Evolutionary conservation across 2,329 filamentous ascomycete genomes (phyloP).

Genomic region (Zasmidium citrigriseum): DNA sequence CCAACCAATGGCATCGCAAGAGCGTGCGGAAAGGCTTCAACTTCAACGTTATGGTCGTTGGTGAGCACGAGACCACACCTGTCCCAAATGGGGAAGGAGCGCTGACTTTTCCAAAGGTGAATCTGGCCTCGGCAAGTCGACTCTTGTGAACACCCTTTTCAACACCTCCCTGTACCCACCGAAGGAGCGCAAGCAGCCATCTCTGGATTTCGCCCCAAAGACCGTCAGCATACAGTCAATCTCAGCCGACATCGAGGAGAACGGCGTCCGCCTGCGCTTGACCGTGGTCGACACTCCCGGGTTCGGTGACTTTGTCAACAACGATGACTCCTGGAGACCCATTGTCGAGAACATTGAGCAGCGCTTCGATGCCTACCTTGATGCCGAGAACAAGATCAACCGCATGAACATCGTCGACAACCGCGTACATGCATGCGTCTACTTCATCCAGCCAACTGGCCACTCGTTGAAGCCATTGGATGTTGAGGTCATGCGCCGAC

Average conservation of each 20-base stretch:
- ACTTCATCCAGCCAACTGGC: constrained; percentile 98
- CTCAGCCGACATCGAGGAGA: constrained; percentile 81
- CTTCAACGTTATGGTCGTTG: constrained; percentile 99
- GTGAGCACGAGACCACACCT: constrained; percentile 59
- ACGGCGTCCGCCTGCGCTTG: constrained; percentile 90
- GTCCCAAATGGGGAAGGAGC: constrained; percentile 1
- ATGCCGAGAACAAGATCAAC: constrained; percentile 99
- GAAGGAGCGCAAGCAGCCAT: constrained; percentile 96
- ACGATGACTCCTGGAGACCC: constrained; percentile 98
- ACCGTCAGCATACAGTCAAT: constrained; percentile 57
- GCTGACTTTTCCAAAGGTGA: constrained; percentile 65
- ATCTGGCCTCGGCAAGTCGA: constrained; percentile 98
- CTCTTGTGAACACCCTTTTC: constrained; percentile 98
- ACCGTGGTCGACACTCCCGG: constrained; percentile 98
- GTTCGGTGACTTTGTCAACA: constrained; percentile 99
- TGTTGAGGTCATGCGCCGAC: constrained; percentile 98
- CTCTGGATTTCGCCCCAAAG: constrained; percentile 97
- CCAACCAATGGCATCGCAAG: constrained; percentile 99
- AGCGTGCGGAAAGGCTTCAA: constrained; percentile 99
- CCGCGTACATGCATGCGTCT: constrained; percentile 97
- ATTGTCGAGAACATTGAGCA: constrained; percentile 99
- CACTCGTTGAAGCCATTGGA: constrained; percentile 98
- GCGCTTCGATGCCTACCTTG: constrained; percentile 95
- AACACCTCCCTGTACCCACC: constrained; percentile 99
- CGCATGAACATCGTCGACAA: constrained; percentile 99